These are phyloP conservation scores for Candida andamanensis DNA, from an alignment of 805 yeast genomes.

Conservation along the genomic window DNA sequence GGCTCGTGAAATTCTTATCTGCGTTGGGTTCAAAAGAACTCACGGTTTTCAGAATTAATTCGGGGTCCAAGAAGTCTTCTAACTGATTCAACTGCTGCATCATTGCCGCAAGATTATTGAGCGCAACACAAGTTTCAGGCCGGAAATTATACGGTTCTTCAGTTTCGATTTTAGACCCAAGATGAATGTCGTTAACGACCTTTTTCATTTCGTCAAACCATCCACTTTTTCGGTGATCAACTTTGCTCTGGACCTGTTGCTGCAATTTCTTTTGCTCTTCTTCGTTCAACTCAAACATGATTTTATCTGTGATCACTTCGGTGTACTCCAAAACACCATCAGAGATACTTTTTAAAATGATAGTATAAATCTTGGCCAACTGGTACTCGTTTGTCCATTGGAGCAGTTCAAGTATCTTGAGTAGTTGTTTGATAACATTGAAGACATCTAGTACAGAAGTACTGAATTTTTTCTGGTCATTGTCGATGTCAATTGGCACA, in stretches of 20 bases:
- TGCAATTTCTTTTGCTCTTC: constrained; percentile 18
- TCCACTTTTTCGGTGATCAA: constrained; percentile 17
- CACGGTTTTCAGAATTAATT: constrained; percentile 42
- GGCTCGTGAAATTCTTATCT: constrained; percentile 34
- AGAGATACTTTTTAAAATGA: constrained; percentile 57
- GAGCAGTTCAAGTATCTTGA: constrained; percentile 52
- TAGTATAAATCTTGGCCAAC: constrained; percentile 55
- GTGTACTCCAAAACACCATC: constrained; percentile 54
- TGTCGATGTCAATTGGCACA: constrained; percentile 43
- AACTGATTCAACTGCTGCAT: constrained; percentile 43
- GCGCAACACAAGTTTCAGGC: constrained; percentile 64
- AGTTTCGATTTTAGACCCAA: constrained; percentile 24
- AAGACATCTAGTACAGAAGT: constrained; percentile 66
- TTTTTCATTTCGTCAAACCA: constrained; percentile 54
- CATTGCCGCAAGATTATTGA: constrained; percentile 60
- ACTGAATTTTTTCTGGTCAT: constrained; percentile 42
- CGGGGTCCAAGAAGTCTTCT: constrained; percentile 58
- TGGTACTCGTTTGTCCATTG: constrained; percentile 66
- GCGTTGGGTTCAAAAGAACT: constrained; percentile 27
- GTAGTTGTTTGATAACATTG: constrained; percentile 52
- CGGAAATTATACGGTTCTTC: constrained; percentile 54
- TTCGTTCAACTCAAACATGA: constrained; percentile 39
- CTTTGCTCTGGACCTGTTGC: constrained; percentile 13
- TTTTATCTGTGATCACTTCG: constrained; percentile 27
- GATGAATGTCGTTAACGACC: constrained; percentile 40